Evolutionary conservation across 2,329 filamentous ascomycete genomes (phyloP), one percentile per base, ranked within the genome.

Genomic region (Lachnellula suecica): DNA sequence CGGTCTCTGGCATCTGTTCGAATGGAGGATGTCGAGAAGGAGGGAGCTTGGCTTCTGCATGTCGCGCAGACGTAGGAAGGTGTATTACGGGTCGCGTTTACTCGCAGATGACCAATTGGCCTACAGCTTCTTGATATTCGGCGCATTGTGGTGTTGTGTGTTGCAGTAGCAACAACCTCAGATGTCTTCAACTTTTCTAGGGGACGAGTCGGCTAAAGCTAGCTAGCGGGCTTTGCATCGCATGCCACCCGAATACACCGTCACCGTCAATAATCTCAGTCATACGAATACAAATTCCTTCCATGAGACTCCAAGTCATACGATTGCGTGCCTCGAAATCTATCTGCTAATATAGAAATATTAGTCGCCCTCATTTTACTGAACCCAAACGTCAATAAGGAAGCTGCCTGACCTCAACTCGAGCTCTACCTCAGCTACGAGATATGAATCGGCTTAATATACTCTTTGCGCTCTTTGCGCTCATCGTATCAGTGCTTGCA

Each of bases 121-220:
- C 64, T 58, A 10, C 62, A 53, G 55, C 60, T 51, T 56, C 60
- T 60, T 42, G 62, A 49, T 62, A 67, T 67, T 58, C 64, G 64
- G 47, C 64, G 65, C 66, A 69, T 68, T 38, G 42, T 61, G 52
- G 42, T 53, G 38, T 40, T 54, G 45, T 49, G 47, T 42, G 41
- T 27, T 37, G 41, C 35, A 41, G 17, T 23, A 40, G 3, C 31
- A 22, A 34, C 38, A 45, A n/a, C n/a, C n/a, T n/a, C n/a, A n/a
- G n/a, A n/a, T n/a, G n/a, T n/a, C n/a, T n/a, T n/a, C n/a, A 53
- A 54, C 51, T 58, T 63, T 59, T 60, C 44, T 47, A 15, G 44
- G 38, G 19, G 42, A 42, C 19, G 47, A 48, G 49, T 53, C 44
- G 47, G 43, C 47, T 24, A 41, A 38, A 38, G 35, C 44, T 35